These are phyloP conservation scores for Pichia sp. DNA, from an alignment of 1,139 yeast species.

Conservation along the genomic window DNA sequence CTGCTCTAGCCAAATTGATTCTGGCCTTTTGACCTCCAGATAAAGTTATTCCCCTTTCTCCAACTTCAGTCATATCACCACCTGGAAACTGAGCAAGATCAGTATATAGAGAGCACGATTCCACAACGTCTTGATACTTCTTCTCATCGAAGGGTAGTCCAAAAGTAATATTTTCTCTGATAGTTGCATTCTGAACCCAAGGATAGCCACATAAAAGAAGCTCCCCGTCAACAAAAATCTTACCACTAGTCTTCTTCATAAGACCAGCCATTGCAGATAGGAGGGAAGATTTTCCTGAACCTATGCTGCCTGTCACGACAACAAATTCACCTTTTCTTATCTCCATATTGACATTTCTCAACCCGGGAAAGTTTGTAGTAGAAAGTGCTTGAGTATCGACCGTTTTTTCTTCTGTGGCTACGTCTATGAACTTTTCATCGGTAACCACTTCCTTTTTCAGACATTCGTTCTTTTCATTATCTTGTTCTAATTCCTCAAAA, in stretches of 20 bases:
- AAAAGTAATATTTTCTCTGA: slow-evolving; percentile 65
- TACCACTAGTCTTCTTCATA: slow-evolving; percentile 45
- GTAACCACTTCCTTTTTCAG: background rate
- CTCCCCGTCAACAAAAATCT: slow-evolving; percentile 38
- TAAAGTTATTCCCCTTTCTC: slow-evolving; percentile 84
- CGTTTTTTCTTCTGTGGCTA: slow-evolving; percentile 1
- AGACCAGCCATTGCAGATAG: slow-evolving; percentile 55
- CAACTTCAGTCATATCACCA: slow-evolving; percentile 81
- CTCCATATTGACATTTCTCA: slow-evolving; percentile 36
- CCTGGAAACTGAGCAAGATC: slow-evolving; percentile 68
- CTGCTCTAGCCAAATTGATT: slow-evolving; percentile 75
- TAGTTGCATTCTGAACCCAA: slow-evolving; percentile 82
- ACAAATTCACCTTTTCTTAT: slow-evolving; percentile 52
- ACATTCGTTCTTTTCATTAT: background rate
- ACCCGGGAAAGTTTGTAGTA: slow-evolving; percentile 32
- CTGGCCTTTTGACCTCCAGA: slow-evolving; percentile 95
- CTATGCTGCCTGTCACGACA: slow-evolving; percentile 59
- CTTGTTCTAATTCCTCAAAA: slow-evolving; percentile 19
- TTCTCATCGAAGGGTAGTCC: slow-evolving; percentile 52
- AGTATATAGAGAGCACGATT: slow-evolving; percentile 57
- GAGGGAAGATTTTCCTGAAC: slow-evolving; percentile 62
- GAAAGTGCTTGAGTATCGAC: slow-evolving; percentile 1
- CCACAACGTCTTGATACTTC: slow-evolving; percentile 48
- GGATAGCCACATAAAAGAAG: slow-evolving; percentile 44
- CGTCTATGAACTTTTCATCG: too few species aligned